These are phyloP conservation scores for Cynanchum wilfordii DNA, from an alignment of 257 asterid genomes.

Conservation along the genomic window DNA sequence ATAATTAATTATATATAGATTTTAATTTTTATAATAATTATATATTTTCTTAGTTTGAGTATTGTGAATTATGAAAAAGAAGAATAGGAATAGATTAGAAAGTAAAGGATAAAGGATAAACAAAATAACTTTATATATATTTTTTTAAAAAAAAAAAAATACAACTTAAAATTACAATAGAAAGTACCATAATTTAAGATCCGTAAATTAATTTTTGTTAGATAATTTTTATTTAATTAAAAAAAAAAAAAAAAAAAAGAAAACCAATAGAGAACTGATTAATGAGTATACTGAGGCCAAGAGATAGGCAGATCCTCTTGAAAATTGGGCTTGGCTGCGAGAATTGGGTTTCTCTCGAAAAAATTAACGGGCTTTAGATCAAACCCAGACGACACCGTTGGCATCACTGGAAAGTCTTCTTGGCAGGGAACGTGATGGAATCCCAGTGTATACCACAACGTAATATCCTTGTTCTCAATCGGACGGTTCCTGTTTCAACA, in stretches of 20 bases:
- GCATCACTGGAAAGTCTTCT: slow-evolving; percentile 85
- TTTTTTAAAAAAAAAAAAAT: too few species aligned
- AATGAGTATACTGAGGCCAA: neutral
- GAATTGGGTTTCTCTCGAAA: slow-evolving; percentile 74
- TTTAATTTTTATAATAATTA: too few species aligned
- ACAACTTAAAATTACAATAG: too few species aligned
- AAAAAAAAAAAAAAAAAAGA: neutral
- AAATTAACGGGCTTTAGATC: slow-evolving; percentile 81
- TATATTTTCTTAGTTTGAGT: too few species aligned
- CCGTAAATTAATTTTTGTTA: too few species aligned
- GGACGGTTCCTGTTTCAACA: slow-evolving; percentile 42
- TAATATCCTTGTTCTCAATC: slow-evolving; percentile 59
- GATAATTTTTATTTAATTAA: too few species aligned
- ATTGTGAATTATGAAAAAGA: too few species aligned
- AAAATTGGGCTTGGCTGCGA: slow-evolving; percentile 21
- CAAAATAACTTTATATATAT: too few species aligned
- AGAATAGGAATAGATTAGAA: too few species aligned
- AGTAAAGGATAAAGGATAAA: too few species aligned
- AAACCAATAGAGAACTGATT: neutral
- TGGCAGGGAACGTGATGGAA: slow-evolving; percentile 86
- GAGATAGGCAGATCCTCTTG: slow-evolving; percentile 18
- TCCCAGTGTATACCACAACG: slow-evolving; percentile 77
- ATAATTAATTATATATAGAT: too few species aligned
- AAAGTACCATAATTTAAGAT: too few species aligned
- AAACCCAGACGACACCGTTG: slow-evolving; percentile 69